A percentile compares a stretch with the other conserved stretches of the same genome.
Evolutionary conservation across 352 stramenopile species (phyloP).

Genomic region (Globisporangium lucens): DNA sequence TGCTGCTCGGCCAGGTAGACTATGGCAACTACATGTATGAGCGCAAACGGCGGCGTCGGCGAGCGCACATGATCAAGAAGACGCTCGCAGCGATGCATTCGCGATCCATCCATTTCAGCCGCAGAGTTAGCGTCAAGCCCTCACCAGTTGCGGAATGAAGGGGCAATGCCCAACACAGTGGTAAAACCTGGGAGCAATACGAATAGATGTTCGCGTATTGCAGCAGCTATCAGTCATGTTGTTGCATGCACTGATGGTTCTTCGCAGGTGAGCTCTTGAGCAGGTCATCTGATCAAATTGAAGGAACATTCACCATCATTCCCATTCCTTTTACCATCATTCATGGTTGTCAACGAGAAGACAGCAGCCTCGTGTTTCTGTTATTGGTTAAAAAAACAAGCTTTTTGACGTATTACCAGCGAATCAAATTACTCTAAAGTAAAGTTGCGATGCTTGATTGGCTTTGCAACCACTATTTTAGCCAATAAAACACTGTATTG

Average conservation of each 20-base stretch:
- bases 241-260: neutral
- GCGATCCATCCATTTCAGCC: neutral
- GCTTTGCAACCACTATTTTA: neutral
- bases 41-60: neutral
- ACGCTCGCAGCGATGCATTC: neutral
- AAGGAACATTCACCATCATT: neutral
- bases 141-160: neutral
- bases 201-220: neutral
- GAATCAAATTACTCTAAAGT: neutral
- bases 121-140: neutral
- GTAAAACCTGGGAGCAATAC: neutral
- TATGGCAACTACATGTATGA: conserved; percentile 8
- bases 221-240: neutral
- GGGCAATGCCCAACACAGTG: neutral
- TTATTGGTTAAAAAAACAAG: neutral
- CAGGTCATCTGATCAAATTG: no score
- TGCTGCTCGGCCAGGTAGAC: neutral
- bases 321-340: neutral
- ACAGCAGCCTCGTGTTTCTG: neutral
- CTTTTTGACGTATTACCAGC: neutral
- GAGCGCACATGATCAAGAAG: neutral
- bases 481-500: neutral
- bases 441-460: neutral
- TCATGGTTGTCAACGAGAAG: conserved; percentile 3
- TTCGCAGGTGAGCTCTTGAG: no score